Evolutionary conservation across 345 rosid species (phyloP), one percentile per base, ranked within the genome.

Genomic region (Melastoma malabathricum): DNA sequence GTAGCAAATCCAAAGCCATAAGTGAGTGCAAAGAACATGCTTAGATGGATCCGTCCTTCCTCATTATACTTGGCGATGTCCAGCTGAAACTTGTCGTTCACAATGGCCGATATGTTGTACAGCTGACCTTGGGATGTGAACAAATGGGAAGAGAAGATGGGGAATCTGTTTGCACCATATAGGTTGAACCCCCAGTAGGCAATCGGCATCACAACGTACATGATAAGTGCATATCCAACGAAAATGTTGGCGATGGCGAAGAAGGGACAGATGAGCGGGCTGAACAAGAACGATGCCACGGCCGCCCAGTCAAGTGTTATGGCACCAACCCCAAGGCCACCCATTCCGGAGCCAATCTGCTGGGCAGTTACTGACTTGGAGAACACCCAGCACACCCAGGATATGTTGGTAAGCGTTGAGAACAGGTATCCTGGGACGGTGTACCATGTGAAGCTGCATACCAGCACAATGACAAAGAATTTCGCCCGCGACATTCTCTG

Each of bases 1-100:
- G 90, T 78, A 8, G 97, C 97, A 23, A 89, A 89, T 34, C 95
- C 86, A 50, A 89, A 84, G 3, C 97, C 95, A 34, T 89, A 89
- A 15, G 59, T 48, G 34, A 89, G 70, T 25, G 95, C 77, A n/a
- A 89, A 86, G 64, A 89, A 77, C 82, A 63, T 72, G 77, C 97
- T 89, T 50, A 86, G 58, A 48, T 89, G 70, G n/a, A 89, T 81
- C 38, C 84, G 69, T 50, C 97, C 95, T 74, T 83, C 78, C 71
- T 79, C 59, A 31, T 60, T 66, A 17, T 89, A 86, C 73, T 75
- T 73, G 0, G 51, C 65, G 10, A 71, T 27, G 59, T 89, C 88
- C 6, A 89, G 63, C 70, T 89, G 86, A 43, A 89, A 86, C 50
- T 81, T 72, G 56, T 78, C 71, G 51, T 89, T 81, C 46, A 86